Percentiles rank a stretch among this genome's conserved stretches.
Evolutionary conservation across 1,284 basidiomycete species (phyloP).

Genomic region (Cerioporus squamosus): DNA sequence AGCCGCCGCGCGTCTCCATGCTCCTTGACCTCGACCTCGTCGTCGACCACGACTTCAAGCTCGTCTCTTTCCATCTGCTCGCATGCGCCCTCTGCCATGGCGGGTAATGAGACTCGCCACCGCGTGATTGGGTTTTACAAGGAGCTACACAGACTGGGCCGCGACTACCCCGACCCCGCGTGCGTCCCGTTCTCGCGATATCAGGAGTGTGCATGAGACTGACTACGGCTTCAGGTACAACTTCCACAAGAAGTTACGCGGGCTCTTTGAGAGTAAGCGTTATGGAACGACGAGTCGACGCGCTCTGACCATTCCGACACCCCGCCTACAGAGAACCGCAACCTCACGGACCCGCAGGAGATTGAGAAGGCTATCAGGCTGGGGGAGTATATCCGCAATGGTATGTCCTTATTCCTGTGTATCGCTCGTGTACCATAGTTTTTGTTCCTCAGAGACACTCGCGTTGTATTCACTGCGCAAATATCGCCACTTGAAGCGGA

Average conservation of each 20-base stretch:
- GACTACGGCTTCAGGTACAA: constrained; percentile 57
- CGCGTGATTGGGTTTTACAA: constrained; percentile 77
- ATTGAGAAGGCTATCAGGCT: constrained; percentile 81
- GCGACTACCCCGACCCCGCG: constrained; percentile 80
- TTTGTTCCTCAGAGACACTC: constrained; percentile 67
- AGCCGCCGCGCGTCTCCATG: not conserved
- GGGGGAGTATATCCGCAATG: constrained; percentile 89
- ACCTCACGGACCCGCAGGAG: constrained; percentile 69
- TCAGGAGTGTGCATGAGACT: not conserved
- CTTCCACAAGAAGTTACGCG: constrained; percentile 71
- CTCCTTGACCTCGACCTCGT: constrained; percentile 10
- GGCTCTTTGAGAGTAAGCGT: constrained; percentile 67
- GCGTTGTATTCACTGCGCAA: constrained; percentile 87
- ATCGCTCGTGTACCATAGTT: not conserved
- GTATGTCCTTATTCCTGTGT: constrained; percentile 47
- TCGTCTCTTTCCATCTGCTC: not conserved
- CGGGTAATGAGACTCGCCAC: constrained; percentile 45
- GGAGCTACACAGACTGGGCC: constrained; percentile 75
- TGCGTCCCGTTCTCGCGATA: constrained; percentile 41
- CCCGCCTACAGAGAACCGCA: constrained; percentile 63
- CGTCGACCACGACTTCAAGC: not conserved
- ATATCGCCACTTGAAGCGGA: constrained; percentile 80
- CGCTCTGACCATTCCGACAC: not conserved
- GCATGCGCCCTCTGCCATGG: constrained; percentile 30
- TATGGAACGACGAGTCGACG: not conserved